Evolutionary conservation across 495 filamentous ascomycete species (phyloP), one percentile per base, ranked within the genome.

Genomic region (Hypoxylon lienhwacheense): DNA sequence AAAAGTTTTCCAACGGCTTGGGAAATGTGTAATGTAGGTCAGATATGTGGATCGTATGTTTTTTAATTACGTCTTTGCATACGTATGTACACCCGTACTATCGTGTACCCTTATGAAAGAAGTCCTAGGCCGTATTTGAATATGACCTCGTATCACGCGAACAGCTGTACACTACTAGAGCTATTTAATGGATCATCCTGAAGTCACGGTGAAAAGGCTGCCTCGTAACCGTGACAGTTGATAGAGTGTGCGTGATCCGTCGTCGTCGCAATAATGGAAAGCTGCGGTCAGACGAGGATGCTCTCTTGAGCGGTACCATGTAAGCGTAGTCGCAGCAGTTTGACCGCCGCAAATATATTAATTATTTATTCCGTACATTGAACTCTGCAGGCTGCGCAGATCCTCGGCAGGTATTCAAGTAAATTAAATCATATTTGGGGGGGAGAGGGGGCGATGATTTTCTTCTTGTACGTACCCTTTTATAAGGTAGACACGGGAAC

Each of bases 71-170:
- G 37, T 39, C 15, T 41, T 14, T 41, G 26, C 17, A 39, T 25
- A 31, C 32, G 15, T 28, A 37, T 37, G 21, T 37, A 37, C 35
- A 37, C 17, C 21, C 19, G 17, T n/a, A n/a, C n/a, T n/a, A n/a
- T n/a, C n/a, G n/a, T n/a, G 35, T 37, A 37, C 12, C 21, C 21
- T 37, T 26, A 4, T 26, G 8, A 26, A 4, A 26, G 24, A 8
- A n/a, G n/a, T n/a, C n/a, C n/a, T n/a, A n/a, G n/a, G n/a, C n/a
- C n/a, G n/a, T n/a, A n/a, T n/a, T n/a, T 22, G 11, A 45, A 20
- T 15, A 46, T 37, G 56, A 47, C 51, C 58, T 61, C 58, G 58
- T 61, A 61, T 61, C 52, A 61, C 52, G 42, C 40, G 58, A 51
- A 35, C 21, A 26, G 25, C n/a, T n/a, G n/a, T n/a, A n/a, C n/a